phyloP scores from a whole-genome alignment of 805 yeast species.

The Yamadazyma nakazawae region DNA sequence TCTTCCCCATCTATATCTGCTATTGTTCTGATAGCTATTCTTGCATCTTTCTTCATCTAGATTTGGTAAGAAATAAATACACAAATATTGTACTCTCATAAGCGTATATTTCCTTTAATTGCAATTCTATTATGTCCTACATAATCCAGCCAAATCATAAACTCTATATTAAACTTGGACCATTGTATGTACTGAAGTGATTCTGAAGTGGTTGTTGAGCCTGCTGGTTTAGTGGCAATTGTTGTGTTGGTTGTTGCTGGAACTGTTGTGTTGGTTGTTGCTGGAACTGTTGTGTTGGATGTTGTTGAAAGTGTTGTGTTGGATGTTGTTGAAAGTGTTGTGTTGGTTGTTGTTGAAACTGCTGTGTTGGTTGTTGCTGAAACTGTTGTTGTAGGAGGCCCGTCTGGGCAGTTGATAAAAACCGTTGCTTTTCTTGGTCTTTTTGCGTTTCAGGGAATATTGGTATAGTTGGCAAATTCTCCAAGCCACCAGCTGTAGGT shows the following conservation, averaged over 20 bases:
- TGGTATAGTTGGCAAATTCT: conserved; percentile 59
- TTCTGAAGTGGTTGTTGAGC: conserved; percentile 1
- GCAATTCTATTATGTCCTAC: not conserved
- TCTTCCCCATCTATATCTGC: conserved; percentile 1
- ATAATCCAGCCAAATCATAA: not conserved
- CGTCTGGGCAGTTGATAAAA: conserved; percentile 33
- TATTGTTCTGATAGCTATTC: conserved; percentile 3
- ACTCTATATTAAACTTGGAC: conserved; percentile 15
- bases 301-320: conserved; percentile 5
- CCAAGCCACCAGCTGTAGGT: conserved; percentile 74
- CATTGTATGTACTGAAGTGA: conserved; percentile 10
- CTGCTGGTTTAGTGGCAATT: conserved; percentile 3
- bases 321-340: conserved; percentile 6
- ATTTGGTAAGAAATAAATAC: not conserved
- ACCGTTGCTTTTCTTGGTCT: conserved; percentile 36
- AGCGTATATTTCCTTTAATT: too few species aligned
- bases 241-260: too few species aligned
- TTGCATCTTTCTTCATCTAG: conserved; percentile 6
- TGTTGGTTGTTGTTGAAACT: conserved; percentile 5
- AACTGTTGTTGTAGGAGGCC: conserved; percentile 31
- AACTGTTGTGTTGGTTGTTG: too few species aligned
- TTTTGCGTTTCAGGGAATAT: conserved; percentile 66
- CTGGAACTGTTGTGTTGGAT: conserved; percentile 6
- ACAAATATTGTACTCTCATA: not conserved
- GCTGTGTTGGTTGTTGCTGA: conserved; percentile 13